Conservation (phyloP, 805 yeast genomes). For the Pichia heedii region DNA sequence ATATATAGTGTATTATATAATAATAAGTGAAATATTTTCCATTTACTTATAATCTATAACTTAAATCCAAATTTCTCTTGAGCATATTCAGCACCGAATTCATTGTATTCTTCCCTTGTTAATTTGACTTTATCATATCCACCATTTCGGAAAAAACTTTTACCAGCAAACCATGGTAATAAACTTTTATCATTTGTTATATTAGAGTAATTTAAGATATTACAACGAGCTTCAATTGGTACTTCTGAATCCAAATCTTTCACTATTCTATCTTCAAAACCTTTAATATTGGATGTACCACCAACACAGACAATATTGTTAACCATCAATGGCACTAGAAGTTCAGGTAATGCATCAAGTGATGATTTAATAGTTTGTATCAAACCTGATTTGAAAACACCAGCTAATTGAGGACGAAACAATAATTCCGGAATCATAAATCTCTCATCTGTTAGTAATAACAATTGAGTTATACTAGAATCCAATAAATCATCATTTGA, state of each 20-base stretch:
- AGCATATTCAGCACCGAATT: conserved; percentile 56
- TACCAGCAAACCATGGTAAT: conserved; percentile 47
- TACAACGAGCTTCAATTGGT: conserved; percentile 63
- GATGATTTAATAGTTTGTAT: conserved; percentile 62
- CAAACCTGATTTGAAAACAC: conserved; percentile 71
- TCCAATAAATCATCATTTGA: conserved; percentile 26
- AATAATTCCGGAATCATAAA: conserved; percentile 81
- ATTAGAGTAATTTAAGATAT: conserved; percentile 29
- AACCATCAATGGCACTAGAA: conserved; percentile 62
- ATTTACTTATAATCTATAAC: not conserved
- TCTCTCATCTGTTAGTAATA: conserved; percentile 72
- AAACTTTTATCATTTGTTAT: conserved; percentile 32
- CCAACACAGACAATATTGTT: conserved; percentile 78
- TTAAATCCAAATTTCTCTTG: conserved; percentile 26
- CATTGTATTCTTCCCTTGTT: conserved; percentile 72
- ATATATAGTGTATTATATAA: too few relatives aligned
- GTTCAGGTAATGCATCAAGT: conserved; percentile 61
- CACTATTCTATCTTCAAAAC: conserved; percentile 52
- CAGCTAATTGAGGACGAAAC: conserved; percentile 78
- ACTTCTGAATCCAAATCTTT: conserved; percentile 57
- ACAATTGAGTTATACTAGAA: conserved; percentile 38
- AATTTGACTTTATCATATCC: conserved; percentile 47
- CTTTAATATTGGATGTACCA: conserved; percentile 67
- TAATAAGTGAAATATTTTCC: not conserved
- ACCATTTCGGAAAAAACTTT: conserved; percentile 35